A percentile compares a stretch with the other conserved stretches of the same genome.
phyloP scores from a whole-genome alignment of 495 filamentous ascomycete species.

The Penicillium bovifimosum region DNA sequence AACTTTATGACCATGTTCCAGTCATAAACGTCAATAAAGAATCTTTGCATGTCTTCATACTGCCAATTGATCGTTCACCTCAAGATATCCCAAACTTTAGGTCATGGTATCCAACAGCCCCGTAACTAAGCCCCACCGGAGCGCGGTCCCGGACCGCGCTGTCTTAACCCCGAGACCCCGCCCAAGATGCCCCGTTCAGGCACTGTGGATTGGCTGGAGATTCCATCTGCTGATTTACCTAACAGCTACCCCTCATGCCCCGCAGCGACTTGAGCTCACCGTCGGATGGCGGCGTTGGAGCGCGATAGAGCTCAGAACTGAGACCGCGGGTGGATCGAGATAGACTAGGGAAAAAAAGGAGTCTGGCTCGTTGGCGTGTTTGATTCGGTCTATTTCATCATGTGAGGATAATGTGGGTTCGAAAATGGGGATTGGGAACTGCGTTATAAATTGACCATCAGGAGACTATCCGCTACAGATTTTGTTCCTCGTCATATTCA shows the following conservation, averaged over 20 bases:
- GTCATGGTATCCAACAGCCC: not conserved
- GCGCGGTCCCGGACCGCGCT: slow-evolving; percentile 5
- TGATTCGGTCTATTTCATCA: not conserved
- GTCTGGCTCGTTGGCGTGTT: not conserved
- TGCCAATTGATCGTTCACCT: too few species aligned
- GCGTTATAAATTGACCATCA: not conserved
- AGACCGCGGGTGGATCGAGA: not conserved
- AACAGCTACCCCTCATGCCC: slow-evolving; percentile 4
- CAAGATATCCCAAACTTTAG: too few species aligned
- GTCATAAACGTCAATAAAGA: too few species aligned
- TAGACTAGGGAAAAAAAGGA: not conserved
- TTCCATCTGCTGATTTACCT: not conserved
- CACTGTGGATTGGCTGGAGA: not conserved
- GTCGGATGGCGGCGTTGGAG: not conserved
- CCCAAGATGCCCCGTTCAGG: not conserved
- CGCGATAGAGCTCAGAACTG: not conserved
- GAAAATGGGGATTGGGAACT: not conserved
- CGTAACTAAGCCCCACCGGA: too few species aligned
- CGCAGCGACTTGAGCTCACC: not conserved
- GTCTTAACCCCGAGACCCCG: not conserved
- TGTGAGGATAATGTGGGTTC: not conserved
- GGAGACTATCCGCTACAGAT: not conserved
- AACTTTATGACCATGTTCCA: too few species aligned
- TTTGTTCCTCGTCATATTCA: not conserved
- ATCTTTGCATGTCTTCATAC: not conserved